Evolutionary conservation across 1,284 basidiomycete genomes (phyloP), one percentile per base, ranked within the genome.

Genomic region (Acaromyces ingoldii): DNA sequence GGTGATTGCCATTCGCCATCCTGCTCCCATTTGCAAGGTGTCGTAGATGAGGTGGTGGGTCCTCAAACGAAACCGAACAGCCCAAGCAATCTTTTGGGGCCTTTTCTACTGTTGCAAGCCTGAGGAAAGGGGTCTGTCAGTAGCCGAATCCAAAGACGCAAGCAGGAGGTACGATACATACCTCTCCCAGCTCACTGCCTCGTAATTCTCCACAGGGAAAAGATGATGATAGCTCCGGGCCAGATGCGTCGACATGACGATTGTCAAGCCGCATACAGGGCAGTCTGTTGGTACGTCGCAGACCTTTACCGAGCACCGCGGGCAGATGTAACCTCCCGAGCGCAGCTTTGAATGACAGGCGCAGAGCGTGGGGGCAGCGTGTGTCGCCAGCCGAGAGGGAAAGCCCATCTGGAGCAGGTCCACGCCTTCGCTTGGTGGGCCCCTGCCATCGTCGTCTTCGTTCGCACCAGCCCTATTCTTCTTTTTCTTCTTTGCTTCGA

Each of bases 211-310:
- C 24, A 92, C 91, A 0, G 91, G 91, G 73, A 95, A 95, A 31
- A 95, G 76, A 74, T 93, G 91, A 68, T 92, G 88, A 76, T 93
- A 95, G 70, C 91, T 95, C 61, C 93, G 81, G 21, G 93, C 93
- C 42, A 99, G 81, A 79, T 98, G 95, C 5, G 95, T 93, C 51
- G 89, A 90, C 78, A 89, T 92, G 60, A 99, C 93, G 60, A 98
- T 89, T 84, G 97, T 96, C 61, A 99, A 80, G 2, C 91, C 90
- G 71, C 93, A 98, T 26, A 97, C 86, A 67, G 93, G 88, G 74
- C 93, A 99, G 74, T 98, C 95, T 5, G 93, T 98, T 33, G 93
- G 93, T 1, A 97, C 91, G 70, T 98, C 92, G 80, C 93, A 99
- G 31, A 97, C 82, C 79, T 93, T 91, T 48, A 87, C 84, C 36